These are phyloP conservation scores for Marchantia paleacea DNA, from an alignment of 225 moss, liverwort and hornwort species.

Conservation along the genomic window DNA sequence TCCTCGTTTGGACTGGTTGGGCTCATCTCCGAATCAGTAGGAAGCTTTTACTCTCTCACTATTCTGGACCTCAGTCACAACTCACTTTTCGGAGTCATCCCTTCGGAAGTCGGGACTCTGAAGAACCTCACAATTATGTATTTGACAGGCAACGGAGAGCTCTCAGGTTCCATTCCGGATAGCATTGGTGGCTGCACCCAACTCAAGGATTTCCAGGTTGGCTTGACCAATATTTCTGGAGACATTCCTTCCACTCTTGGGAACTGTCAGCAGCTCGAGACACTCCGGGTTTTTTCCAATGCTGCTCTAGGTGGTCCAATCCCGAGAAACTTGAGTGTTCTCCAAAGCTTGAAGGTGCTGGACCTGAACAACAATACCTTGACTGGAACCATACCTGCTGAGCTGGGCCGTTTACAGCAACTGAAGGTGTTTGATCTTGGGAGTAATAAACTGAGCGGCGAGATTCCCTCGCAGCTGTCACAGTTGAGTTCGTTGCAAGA, in stretches of 20 bases:
- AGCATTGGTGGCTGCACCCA: slow-evolving; percentile 41
- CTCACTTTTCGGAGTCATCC: slow-evolving; percentile 45
- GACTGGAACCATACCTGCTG: too few relatives aligned
- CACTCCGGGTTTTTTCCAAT: too few relatives aligned
- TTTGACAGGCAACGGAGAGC: slow-evolving; percentile 40
- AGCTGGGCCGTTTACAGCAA: neutral
- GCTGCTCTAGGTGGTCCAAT: too few relatives aligned
- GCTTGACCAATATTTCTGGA: slow-evolving; percentile 46
- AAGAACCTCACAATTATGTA: slow-evolving; percentile 30
- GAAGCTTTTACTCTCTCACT: neutral
- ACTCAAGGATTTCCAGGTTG: slow-evolving; percentile 45
- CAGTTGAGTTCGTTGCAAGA: neutral
- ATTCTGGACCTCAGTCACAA: neutral
- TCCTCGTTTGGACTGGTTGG: neutral
- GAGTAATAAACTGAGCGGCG: neutral
- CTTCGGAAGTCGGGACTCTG: slow-evolving; percentile 46
- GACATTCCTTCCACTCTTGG: slow-evolving; percentile 32
- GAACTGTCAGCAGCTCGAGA: too few relatives aligned
- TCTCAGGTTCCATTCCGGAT: slow-evolving; percentile 47
- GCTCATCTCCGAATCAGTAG: neutral
- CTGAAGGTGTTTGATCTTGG: slow-evolving; percentile 1
- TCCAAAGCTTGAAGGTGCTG: too few relatives aligned
- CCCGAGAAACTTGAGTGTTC: too few relatives aligned
- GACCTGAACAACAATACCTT: too few relatives aligned
- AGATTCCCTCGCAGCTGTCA: slow-evolving; percentile 2